phyloP scores from a whole-genome alignment of 108 stramenopile species.

The Cyclostephanos tholiformis region DNA sequence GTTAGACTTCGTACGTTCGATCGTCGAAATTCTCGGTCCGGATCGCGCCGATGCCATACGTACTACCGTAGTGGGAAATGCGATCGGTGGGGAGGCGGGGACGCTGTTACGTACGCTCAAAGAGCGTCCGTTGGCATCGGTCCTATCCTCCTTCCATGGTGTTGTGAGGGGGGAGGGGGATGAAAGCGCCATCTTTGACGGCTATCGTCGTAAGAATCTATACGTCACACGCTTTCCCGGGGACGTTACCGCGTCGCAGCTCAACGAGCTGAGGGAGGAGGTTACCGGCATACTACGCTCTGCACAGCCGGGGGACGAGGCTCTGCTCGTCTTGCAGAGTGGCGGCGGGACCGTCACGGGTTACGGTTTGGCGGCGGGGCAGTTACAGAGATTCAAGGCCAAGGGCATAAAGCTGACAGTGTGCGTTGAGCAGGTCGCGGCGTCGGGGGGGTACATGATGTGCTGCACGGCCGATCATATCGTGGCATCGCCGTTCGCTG shows the following conservation, averaged over 20 bases:
- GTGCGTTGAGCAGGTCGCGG: slow-evolving; percentile 95
- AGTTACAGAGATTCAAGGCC: slow-evolving; percentile 80
- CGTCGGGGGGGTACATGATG: slow-evolving; percentile 87
- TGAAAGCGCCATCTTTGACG: slow-evolving; percentile 7
- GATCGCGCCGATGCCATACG: slow-evolving; percentile 71
- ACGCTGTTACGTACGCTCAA: slow-evolving; percentile 61
- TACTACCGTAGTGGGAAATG: slow-evolving; percentile 70
- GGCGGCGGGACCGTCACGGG: slow-evolving; percentile 96
- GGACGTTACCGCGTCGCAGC: slow-evolving; percentile 84
- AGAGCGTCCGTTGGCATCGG: slow-evolving; percentile 68
- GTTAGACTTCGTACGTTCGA: slow-evolving; percentile 62
- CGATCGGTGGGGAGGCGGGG: slow-evolving; percentile 54
- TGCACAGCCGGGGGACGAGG: slow-evolving; percentile 88
- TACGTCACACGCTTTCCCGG: slow-evolving; percentile 87
- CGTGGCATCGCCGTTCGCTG: slow-evolving; percentile 83
- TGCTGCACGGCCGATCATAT: slow-evolving; percentile 82
- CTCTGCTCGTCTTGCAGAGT: slow-evolving; percentile 77
- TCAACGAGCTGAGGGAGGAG: slow-evolving; percentile 84
- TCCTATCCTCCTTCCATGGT: slow-evolving; percentile 45
- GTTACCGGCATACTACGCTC: slow-evolving; percentile 85
- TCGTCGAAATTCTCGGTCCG: slow-evolving; percentile 68
- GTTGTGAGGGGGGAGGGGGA: background rate
- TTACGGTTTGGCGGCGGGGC: slow-evolving; percentile 91
- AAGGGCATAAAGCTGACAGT: slow-evolving; percentile 84
- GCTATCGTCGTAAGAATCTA: slow-evolving; percentile 39